Evolutionary conservation across 139 green algal species (phyloP).

Genomic region (Yamagishiella unicocca): DNA sequence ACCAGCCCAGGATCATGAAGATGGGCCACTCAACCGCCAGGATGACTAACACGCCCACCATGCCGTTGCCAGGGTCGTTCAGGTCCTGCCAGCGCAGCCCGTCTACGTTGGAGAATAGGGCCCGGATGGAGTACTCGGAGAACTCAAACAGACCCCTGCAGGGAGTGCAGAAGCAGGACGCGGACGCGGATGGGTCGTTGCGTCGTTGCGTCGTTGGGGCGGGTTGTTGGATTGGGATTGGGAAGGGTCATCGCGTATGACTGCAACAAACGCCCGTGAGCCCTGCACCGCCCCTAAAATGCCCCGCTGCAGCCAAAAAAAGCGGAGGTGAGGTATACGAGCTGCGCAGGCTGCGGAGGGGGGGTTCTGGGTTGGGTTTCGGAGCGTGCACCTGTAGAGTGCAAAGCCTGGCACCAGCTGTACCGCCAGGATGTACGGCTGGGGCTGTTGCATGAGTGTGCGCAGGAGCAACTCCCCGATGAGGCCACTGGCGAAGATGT

Average conservation of each 20-base stretch:
- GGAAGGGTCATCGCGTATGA: too few species aligned
- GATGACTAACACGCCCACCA: slow-evolving; percentile 73
- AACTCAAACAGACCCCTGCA: slow-evolving; percentile 75
- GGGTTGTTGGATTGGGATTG: too few species aligned
- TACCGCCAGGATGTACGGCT: slow-evolving; percentile 52
- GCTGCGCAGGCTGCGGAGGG: too few species aligned
- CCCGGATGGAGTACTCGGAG: slow-evolving; percentile 65
- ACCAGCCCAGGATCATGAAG: slow-evolving; percentile 48
- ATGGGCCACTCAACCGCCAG: slow-evolving; percentile 81
- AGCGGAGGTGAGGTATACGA: too few species aligned
- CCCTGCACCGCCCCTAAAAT: too few species aligned
- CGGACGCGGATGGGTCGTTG: not conserved
- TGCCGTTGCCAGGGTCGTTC: slow-evolving; percentile 78
- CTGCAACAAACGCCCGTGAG: too few species aligned
- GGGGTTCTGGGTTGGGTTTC: too few species aligned
- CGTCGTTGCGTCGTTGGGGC: too few species aligned
- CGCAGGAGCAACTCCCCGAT: slow-evolving; percentile 72
- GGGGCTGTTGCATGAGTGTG: slow-evolving; percentile 33
- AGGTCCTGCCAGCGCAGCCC: slow-evolving; percentile 77
- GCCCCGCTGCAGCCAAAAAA: too few species aligned
- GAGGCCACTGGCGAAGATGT: slow-evolving; percentile 84
- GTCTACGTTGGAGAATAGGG: slow-evolving; percentile 56
- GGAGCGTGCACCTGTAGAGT: slow-evolving; percentile 51
- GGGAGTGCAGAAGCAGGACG: not conserved
- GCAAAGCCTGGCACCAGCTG: slow-evolving; percentile 58